phyloP scores from a whole-genome alignment of 2,329 filamentous ascomycete species.

The Apiospora aurea region DNA sequence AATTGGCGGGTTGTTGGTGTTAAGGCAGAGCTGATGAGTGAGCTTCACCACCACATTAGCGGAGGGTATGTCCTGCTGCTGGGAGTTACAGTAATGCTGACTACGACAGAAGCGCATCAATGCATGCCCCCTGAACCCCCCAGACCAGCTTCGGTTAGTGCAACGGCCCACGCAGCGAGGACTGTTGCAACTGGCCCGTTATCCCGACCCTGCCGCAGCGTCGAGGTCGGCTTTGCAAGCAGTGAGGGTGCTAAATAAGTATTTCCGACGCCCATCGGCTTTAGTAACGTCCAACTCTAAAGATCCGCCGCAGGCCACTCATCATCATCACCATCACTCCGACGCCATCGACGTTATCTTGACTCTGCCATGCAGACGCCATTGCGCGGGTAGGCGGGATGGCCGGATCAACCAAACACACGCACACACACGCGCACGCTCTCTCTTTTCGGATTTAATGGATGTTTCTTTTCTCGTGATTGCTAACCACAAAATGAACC shows the following conservation, averaged over 20 bases:
- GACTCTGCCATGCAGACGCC: neutral
- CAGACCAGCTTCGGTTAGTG: neutral
- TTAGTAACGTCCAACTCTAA: neutral
- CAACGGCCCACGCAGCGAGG: neutral
- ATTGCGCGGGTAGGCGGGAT: neutral
- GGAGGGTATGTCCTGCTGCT: no score
- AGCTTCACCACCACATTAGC: no score
- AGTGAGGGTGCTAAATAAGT: neutral
- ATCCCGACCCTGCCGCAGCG: neutral
- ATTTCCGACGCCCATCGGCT: neutral
- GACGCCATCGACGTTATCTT: conserved; percentile 3
- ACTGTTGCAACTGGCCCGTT: neutral
- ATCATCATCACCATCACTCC: neutral
- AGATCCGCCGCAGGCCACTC: neutral
- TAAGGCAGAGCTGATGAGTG: no score
- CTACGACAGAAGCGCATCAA: neutral
- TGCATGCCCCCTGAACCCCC: no score
- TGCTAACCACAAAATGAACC: neutral
- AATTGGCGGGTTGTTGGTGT: neutral
- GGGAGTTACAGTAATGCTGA: neutral
- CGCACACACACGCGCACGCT: no score
- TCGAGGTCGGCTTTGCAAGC: neutral
- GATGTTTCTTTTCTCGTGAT: neutral
- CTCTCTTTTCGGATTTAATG: neutral
- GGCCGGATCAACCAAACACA: neutral